phyloP scores from a whole-genome alignment of 1,284 basidiomycete genomes.

The Bjerkandera adusta region DNA sequence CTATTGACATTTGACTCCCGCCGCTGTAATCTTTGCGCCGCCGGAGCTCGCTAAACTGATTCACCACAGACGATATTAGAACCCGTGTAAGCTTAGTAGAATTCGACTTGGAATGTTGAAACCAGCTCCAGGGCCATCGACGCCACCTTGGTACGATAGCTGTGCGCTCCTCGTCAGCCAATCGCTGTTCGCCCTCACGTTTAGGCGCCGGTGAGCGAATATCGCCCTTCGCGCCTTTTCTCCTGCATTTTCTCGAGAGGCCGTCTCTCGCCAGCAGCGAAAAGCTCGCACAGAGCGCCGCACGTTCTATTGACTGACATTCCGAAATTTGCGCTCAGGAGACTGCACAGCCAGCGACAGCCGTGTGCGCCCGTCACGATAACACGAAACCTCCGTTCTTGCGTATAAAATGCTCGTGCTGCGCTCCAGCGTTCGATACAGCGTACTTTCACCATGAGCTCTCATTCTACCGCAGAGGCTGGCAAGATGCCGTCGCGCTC shows the following conservation, averaged over 20 bases:
- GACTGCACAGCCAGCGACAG: neutral
- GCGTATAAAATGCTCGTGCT: neutral
- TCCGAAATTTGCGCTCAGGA: neutral
- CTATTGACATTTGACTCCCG: neutral
- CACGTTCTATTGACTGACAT: neutral
- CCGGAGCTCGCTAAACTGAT: too few relatives aligned
- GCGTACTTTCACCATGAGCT: neutral
- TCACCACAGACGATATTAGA: neutral
- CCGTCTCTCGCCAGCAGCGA: slow-evolving; percentile 4
- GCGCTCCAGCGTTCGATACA: neutral
- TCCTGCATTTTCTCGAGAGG: neutral
- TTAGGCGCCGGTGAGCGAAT: slow-evolving; percentile 5
- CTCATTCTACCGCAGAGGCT: slow-evolving; percentile 1
- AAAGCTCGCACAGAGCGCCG: slow-evolving; percentile 1
- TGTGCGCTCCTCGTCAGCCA: too few relatives aligned
- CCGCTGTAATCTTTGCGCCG: too few relatives aligned
- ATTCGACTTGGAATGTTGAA: neutral
- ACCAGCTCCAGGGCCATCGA: neutral
- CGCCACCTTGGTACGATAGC: neutral
- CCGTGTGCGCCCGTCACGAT: neutral
- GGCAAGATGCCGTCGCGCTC: neutral
- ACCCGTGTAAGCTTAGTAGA: neutral
- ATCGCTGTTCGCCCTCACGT: neutral
- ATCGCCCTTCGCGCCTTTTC: slow-evolving; percentile 3
- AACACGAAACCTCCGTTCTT: neutral